A percentile compares a stretch with the other conserved stretches of the same genome.
Conservation (phyloP, 2,329 filamentous ascomycete genomes). For the Alternaria sp. region DNA sequence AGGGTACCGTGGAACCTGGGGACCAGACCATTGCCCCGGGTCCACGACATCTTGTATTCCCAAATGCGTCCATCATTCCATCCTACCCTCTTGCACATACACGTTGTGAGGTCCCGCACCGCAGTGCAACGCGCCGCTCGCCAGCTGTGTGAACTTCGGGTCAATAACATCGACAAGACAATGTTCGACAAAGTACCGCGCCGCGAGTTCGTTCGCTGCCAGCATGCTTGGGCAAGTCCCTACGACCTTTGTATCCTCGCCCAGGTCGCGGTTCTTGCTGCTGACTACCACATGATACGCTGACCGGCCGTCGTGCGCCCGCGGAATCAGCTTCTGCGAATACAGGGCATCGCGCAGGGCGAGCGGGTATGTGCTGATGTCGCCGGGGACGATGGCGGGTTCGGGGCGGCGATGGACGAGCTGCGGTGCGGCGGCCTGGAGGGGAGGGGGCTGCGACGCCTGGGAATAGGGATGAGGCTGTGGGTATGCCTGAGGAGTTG, state of each 20-base stretch:
- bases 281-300: constrained; percentile 1
- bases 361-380: constrained; percentile 18
- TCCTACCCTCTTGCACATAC: constrained; percentile 5
- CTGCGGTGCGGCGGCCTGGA: constrained; percentile 12
- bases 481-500: neutral
- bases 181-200: constrained; percentile 10
- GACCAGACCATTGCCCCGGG: neutral
- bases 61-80: neutral
- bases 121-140: constrained; percentile 8
- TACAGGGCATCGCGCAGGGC: constrained; percentile 14
- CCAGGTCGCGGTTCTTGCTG: neutral
- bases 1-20: neutral
- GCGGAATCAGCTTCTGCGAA: constrained; percentile 6
- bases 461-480: neutral
- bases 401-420: neutral
- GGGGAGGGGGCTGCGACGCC: constrained; percentile 15
- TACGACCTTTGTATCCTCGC: constrained; percentile 1
- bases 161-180: constrained; percentile 3
- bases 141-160: constrained; percentile 1
- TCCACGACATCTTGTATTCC: neutral
- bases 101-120: constrained; percentile 3
- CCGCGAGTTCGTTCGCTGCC: constrained; percentile 9
- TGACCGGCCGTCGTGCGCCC: neutral
- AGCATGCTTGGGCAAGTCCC: neutral
- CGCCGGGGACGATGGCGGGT: constrained; percentile 8